Conservation (phyloP, 768 basidiomycete genomes). For the Suillus ampliporus region DNA sequence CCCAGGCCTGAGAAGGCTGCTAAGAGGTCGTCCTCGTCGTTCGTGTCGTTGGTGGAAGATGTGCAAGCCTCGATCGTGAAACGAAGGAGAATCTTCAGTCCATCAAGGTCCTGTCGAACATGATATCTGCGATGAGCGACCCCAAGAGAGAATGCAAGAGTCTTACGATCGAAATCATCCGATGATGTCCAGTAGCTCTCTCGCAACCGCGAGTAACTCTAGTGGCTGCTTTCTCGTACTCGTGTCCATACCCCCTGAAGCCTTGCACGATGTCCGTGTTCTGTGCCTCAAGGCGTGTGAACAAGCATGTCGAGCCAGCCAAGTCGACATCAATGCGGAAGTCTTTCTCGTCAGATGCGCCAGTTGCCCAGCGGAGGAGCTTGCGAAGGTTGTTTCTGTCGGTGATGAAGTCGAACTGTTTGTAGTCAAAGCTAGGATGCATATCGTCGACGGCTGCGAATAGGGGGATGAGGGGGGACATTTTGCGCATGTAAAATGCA, state of each 20-base stretch:
- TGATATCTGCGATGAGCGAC: neutral
- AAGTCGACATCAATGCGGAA: constrained; percentile 78
- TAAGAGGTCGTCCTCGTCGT: constrained; percentile 27
- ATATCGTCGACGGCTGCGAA: constrained; percentile 61
- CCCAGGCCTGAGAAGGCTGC: constrained; percentile 30
- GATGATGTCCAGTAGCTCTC: constrained; percentile 60
- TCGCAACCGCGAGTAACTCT: constrained; percentile 53
- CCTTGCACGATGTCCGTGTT: constrained; percentile 19
- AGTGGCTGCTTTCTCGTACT: constrained; percentile 66
- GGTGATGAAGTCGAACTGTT: constrained; percentile 54
- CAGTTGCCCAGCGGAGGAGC: constrained; percentile 59
- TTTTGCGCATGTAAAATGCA: constrained; percentile 45
- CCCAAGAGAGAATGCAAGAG: neutral
- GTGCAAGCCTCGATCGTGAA: constrained; percentile 58
- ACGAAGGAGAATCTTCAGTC: constrained; percentile 61
- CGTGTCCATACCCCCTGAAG: constrained; percentile 56
- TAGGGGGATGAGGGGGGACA: constrained; percentile 56
- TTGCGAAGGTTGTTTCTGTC: constrained; percentile 73
- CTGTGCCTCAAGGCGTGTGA: constrained; percentile 60
- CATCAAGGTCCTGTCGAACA: constrained; percentile 55
- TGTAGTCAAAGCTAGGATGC: constrained; percentile 31
- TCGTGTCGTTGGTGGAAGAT: constrained; percentile 17
- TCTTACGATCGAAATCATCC: constrained; percentile 68
- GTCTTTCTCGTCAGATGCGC: constrained; percentile 33
- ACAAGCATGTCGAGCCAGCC: constrained; percentile 61